Evolutionary conservation across 495 filamentous ascomycete genomes (phyloP).

Genomic region (Ascodesmis nigricans): DNA sequence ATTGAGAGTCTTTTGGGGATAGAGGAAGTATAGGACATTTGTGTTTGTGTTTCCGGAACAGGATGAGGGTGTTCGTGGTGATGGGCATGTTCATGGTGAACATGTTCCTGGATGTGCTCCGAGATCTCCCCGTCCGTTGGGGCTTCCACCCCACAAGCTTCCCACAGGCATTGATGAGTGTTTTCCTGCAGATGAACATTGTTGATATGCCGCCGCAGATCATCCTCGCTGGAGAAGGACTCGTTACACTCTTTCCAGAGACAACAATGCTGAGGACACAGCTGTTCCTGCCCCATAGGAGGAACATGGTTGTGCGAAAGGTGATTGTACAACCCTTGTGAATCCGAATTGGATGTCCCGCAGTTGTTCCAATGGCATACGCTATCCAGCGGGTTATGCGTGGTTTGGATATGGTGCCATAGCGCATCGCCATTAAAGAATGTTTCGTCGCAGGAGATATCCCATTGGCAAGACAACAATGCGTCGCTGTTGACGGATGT

Average conservation of each 20-base stretch:
- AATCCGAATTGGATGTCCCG: conserved; percentile 4
- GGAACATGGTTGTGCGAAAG: conserved; percentile 5
- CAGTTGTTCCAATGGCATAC: conserved; percentile 9
- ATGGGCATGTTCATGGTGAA: conserved; percentile 14
- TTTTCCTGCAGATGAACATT: conserved; percentile 7
- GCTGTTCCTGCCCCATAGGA: conserved; percentile 3
- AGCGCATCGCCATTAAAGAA: conserved; percentile 7
- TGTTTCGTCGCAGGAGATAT: conserved; percentile 4
- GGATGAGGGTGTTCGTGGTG: conserved; percentile 2
- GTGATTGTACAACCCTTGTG: conserved; percentile 5
- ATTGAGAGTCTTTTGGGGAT: too few species aligned
- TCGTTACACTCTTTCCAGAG: conserved; percentile 20
- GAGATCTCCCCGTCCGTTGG: conserved; percentile 13
- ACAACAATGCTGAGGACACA: too few species aligned
- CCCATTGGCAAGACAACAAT: conserved; percentile 8
- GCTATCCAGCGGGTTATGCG: background rate
- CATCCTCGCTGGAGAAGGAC: conserved; percentile 13
- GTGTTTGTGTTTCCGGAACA: background rate
- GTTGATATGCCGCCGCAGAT: conserved; percentile 14
- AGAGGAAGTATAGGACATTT: background rate
- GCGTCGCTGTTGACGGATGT: too few species aligned
- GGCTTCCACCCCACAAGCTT: conserved; percentile 13
- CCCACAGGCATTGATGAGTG: conserved; percentile 17
- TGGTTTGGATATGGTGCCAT: conserved; percentile 3
- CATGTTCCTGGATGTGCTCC: conserved; percentile 15